Percentiles rank a stretch among this genome's conserved stretches.
Evolutionary conservation across 768 basidiomycete species (phyloP).

Genomic region (Phylloporus arenicola): DNA sequence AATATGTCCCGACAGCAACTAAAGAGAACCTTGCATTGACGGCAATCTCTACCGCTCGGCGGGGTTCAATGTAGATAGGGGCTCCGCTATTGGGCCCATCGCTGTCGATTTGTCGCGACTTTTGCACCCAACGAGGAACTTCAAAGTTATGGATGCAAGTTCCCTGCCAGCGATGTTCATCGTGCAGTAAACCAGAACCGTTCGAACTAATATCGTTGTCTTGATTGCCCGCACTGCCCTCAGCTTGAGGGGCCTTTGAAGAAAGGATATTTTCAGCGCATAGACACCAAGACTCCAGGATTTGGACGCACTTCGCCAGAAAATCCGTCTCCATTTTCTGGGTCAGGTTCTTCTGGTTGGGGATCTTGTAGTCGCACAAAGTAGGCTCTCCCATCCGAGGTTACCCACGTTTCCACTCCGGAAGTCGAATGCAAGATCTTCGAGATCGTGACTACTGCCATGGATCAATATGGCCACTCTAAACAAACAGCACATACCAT

Average conservation of each 20-base stretch:
- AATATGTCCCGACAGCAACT: constrained; percentile 70
- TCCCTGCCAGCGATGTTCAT: constrained; percentile 53
- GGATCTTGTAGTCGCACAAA: constrained; percentile 59
- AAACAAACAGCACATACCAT: constrained; percentile 44
- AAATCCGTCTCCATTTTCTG: constrained; percentile 44
- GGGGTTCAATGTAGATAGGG: constrained; percentile 55
- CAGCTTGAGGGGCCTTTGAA: constrained; percentile 9
- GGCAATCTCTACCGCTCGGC: constrained; percentile 57
- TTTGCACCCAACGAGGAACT: constrained; percentile 74
- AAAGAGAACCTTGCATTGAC: constrained; percentile 80
- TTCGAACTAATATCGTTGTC: constrained; percentile 3
- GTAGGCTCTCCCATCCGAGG: constrained; percentile 80
- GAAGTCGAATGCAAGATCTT: constrained; percentile 56
- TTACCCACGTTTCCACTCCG: constrained; percentile 76
- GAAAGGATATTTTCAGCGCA: constrained; percentile 1
- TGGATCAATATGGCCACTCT: background rate
- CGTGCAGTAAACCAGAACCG: constrained; percentile 4
- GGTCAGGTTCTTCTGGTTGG: constrained; percentile 1
- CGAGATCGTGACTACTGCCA: constrained; percentile 51
- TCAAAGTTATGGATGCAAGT: constrained; percentile 76
- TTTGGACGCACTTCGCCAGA: constrained; percentile 38
- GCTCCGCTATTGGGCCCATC: constrained; percentile 31
- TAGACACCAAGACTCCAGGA: background rate
- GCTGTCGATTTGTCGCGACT: constrained; percentile 55
- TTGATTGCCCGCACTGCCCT: constrained; percentile 5